These are phyloP conservation scores for Lenwebbia sp. DNA, from an alignment of 345 rosid genomes.

Conservation along the genomic window DNA sequence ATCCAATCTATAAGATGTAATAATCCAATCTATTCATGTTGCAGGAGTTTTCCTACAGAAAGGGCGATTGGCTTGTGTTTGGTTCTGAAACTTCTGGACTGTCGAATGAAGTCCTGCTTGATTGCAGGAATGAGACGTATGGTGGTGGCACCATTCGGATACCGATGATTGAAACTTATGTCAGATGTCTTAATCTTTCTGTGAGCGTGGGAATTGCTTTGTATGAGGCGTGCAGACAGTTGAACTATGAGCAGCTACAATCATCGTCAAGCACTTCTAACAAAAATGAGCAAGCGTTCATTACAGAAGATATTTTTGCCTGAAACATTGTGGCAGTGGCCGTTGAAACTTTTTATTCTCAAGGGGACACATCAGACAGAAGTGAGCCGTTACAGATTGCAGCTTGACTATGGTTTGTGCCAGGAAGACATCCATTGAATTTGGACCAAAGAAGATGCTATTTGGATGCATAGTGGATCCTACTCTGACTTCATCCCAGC, in stretches of 20 bases:
- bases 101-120: constrained; percentile 66
- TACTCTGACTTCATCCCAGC: neutral
- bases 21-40: neutral
- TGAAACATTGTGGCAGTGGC: constrained; percentile 1
- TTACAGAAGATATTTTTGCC: constrained; percentile 64
- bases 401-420: neutral
- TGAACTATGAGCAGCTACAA: constrained; percentile 63
- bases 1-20: neutral
- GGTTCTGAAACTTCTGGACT: constrained; percentile 89
- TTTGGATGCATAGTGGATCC: neutral
- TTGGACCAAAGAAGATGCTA: neutral
- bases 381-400: neutral
- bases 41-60: constrained; percentile 74
- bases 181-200: constrained; percentile 83
- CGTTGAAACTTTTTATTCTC: neutral
- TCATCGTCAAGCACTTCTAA: constrained; percentile 16
- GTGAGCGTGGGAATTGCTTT: constrained; percentile 88
- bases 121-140: constrained; percentile 43
- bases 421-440: neutral
- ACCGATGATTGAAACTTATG: constrained; percentile 92
- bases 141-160: constrained; percentile 79
- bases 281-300: constrained; percentile 14
- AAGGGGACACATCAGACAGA: neutral
- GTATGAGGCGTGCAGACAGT: constrained; percentile 88
- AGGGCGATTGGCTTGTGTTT: constrained; percentile 79